Conservation (phyloP, 257 asterid species). For the Penstemon barbatus region DNA sequence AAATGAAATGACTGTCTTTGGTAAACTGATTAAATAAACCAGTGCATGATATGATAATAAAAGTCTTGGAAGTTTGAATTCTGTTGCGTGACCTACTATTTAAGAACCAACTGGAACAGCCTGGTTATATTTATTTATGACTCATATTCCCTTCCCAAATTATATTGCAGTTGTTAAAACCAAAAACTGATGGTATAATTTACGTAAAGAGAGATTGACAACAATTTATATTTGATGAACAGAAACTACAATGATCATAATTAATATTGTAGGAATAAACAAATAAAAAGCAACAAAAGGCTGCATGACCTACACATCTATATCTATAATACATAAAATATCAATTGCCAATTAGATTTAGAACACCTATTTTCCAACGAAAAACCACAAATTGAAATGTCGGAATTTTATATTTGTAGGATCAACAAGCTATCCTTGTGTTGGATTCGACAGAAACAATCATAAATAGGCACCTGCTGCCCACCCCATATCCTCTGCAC, state of each 20-base stretch:
- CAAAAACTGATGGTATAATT: background rate
- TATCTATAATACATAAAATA: too few relatives aligned
- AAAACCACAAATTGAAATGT: too few relatives aligned
- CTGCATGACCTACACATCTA: too few relatives aligned
- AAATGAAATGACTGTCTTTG: background rate
- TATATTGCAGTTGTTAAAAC: background rate
- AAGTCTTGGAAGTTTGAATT: background rate
- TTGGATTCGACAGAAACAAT: too few relatives aligned
- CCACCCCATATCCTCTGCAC: too few relatives aligned
- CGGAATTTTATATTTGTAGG: too few relatives aligned
- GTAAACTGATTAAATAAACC: background rate
- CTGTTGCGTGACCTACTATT: conserved; percentile 3
- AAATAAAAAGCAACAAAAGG: too few relatives aligned
- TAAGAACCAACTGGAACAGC: conserved; percentile 13
- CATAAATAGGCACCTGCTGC: too few relatives aligned
- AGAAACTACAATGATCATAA: background rate
- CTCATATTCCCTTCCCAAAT: conserved; percentile 10
- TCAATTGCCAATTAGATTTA: too few relatives aligned
- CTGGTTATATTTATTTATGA: conserved; percentile 15
- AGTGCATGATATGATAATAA: conserved; percentile 8
- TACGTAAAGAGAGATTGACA: too few relatives aligned
- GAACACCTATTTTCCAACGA: too few relatives aligned
- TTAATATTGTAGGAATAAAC: background rate
- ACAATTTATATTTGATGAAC: background rate
- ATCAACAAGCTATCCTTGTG: too few relatives aligned